phyloP scores from a whole-genome alignment of 768 basidiomycete genomes.

The Lanmaoa rubissima region DNA sequence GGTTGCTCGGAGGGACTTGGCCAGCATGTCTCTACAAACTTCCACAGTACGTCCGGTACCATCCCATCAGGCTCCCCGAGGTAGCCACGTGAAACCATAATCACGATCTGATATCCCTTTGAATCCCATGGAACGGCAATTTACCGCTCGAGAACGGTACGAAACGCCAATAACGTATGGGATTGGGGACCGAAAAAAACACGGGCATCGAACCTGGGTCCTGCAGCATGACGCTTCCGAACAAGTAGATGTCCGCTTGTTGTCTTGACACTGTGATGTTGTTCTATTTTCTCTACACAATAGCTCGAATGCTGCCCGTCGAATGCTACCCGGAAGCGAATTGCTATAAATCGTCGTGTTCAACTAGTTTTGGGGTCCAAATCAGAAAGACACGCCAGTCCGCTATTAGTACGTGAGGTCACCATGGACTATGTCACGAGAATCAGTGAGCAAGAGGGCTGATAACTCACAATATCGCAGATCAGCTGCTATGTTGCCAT shows the following conservation, averaged over 20 bases:
- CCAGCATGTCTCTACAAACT: slow-evolving; percentile 26
- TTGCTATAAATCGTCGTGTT: neutral
- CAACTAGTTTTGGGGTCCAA: slow-evolving; percentile 29
- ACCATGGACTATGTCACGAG: slow-evolving; percentile 34
- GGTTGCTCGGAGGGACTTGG: slow-evolving; percentile 16
- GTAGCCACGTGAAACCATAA: slow-evolving; percentile 14
- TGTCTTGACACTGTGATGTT: slow-evolving; percentile 4
- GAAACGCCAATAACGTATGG: neutral
- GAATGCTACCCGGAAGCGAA: slow-evolving; percentile 22
- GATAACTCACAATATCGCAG: slow-evolving; percentile 18
- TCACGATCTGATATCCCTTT: slow-evolving; percentile 22
- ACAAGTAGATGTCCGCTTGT: slow-evolving; percentile 29
- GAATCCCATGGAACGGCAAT: slow-evolving; percentile 25
- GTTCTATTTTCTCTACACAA: slow-evolving; percentile 3
- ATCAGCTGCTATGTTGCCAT: slow-evolving; percentile 22
- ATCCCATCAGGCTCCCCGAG: slow-evolving; percentile 19
- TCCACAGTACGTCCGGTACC: slow-evolving; percentile 25
- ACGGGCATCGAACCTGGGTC: slow-evolving; percentile 19
- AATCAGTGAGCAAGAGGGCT: neutral
- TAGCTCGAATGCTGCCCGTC: slow-evolving; percentile 33
- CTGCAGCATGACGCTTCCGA: slow-evolving; percentile 30
- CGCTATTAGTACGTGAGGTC: slow-evolving; percentile 33
- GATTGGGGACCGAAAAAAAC: neutral
- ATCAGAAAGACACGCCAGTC: slow-evolving; percentile 28
- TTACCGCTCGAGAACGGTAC: slow-evolving; percentile 23